Base-by-base conservation (phyloP, 306 rosid species). In the Prunus davidiana region DNA sequence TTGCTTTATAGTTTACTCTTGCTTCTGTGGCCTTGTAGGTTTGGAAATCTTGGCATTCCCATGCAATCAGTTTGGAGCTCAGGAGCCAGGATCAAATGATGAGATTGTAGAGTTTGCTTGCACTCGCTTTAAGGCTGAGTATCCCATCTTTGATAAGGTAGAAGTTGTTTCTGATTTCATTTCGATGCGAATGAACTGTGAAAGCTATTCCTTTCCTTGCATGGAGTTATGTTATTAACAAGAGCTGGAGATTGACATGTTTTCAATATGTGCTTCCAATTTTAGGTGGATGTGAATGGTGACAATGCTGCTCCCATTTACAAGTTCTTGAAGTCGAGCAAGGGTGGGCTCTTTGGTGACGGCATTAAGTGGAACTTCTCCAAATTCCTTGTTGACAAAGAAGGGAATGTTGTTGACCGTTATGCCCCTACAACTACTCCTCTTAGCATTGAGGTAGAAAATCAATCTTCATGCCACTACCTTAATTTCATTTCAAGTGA, bases 371-470 rank as follows among this genome's bases (percentile, higher is more conserved):
- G 99, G 99, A 95, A 95, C 88, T 95, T 92, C 74, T 78, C 97
- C 71, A 95, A 95, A 81, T 95, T 95, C 84, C 91, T 95, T 69
- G 89, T 95, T 65, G 91, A 92, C 81, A 91, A 95, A 85, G 89
- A 92, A 1, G 99, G 99, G 49, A 84, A 92, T 14, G 97, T 95
- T 24, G 92, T 90, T 41, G 93, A 95, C 12, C 99, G 99, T 30
- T 95, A 95, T 79, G 97, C 97, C 27, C 99, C 99, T 8, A 95
- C 97, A 34, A 95, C 97, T 62, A 87, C 97, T 70, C 99, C 99
- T 22, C 96, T 95, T 38, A 87, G 90, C 90, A 92, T 95, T 70
- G 97, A 95, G 96, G 99, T 95, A 77, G 64, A 55, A 61, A 76
- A 12, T 16, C 54, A 4, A 15, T 60, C 57, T 72, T 28, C 30